Evolutionary conservation across 805 yeast genomes (phyloP).

Genomic region (Danielia reshetovae): DNA sequence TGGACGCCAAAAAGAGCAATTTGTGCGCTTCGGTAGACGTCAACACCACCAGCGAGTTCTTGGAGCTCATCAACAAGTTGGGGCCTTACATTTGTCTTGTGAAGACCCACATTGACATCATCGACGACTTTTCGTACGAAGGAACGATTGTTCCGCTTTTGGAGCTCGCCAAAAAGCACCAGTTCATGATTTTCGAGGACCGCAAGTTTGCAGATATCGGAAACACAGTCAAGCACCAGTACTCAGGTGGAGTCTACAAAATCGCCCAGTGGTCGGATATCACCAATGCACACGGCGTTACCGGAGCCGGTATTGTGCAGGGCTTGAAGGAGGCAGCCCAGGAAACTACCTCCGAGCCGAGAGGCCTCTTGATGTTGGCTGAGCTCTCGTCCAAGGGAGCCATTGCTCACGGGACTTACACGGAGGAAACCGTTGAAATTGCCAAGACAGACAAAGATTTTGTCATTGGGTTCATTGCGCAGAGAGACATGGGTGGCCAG

Average conservation of each 20-base stretch:
- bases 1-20: slow-evolving; percentile 79
- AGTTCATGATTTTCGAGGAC: slow-evolving; percentile 92
- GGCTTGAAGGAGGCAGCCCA: slow-evolving; percentile 83
- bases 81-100: slow-evolving; percentile 92
- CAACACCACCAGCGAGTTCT: slow-evolving; percentile 69
- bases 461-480: slow-evolving; percentile 96
- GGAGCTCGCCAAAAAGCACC: slow-evolving; percentile 71
- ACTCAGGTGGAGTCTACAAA: slow-evolving; percentile 81
- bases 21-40: slow-evolving; percentile 95
- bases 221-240: slow-evolving; percentile 92
- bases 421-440: slow-evolving; percentile 81
- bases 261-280: slow-evolving; percentile 96
- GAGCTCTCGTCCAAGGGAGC: slow-evolving; percentile 94
- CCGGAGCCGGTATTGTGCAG: slow-evolving; percentile 88
- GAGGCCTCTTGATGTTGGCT: slow-evolving; percentile 93
- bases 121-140: slow-evolving; percentile 83
- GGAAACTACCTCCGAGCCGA: slow-evolving; percentile 66
- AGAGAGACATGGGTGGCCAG: slow-evolving; percentile 76
- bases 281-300: slow-evolving; percentile 96
- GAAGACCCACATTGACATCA: slow-evolving; percentile 91
- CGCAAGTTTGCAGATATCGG: slow-evolving; percentile 99
- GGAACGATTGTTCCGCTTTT: slow-evolving; percentile 73
- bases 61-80: slow-evolving; percentile 65
- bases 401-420: slow-evolving; percentile 88
- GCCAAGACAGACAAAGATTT: slow-evolving; percentile 79